Conservation (phyloP, 495 filamentous ascomycete genomes). For the Penicillium roqueforti region DNA sequence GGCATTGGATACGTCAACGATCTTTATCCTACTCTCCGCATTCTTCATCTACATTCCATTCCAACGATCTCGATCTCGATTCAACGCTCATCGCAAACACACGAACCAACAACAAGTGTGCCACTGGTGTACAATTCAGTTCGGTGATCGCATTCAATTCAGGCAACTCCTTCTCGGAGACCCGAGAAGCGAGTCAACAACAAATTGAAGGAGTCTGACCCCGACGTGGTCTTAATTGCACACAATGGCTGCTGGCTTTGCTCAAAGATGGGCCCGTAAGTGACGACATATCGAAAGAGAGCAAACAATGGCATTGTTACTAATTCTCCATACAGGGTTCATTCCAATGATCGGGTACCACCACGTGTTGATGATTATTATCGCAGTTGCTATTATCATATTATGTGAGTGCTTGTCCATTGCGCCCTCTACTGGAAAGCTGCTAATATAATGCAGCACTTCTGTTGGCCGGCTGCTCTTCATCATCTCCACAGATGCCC, state of each 20-base stretch:
- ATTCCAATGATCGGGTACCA: conserved; percentile 97
- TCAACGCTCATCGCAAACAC: background rate
- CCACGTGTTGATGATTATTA: conserved; percentile 97
- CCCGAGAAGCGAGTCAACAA: conserved; percentile 43
- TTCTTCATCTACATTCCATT: conserved; percentile 32
- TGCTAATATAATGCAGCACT: conserved; percentile 47
- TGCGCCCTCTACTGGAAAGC: conserved; percentile 14
- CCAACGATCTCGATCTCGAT: conserved; percentile 17
- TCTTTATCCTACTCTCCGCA: conserved; percentile 12
- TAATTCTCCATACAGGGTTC: conserved; percentile 53
- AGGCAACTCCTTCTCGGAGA: conserved; percentile 46
- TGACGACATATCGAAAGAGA: background rate
- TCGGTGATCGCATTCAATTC: conserved; percentile 7
- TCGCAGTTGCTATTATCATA: conserved; percentile 89
- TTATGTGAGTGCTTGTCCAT: conserved; percentile 65
- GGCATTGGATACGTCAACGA: conserved; percentile 4
- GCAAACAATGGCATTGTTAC: conserved; percentile 3
- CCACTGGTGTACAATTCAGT: background rate
- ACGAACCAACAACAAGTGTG: background rate
- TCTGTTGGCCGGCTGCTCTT: conserved; percentile 65
- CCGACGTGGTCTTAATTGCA: conserved; percentile 9
- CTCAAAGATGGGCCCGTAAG: conserved; percentile 34
- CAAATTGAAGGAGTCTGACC: conserved; percentile 17
- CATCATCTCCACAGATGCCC: conserved; percentile 63
- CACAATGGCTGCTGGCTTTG: conserved; percentile 30